Conservation (phyloP, 306 rosid species). For the Astragalus glycyphyllos region DNA sequence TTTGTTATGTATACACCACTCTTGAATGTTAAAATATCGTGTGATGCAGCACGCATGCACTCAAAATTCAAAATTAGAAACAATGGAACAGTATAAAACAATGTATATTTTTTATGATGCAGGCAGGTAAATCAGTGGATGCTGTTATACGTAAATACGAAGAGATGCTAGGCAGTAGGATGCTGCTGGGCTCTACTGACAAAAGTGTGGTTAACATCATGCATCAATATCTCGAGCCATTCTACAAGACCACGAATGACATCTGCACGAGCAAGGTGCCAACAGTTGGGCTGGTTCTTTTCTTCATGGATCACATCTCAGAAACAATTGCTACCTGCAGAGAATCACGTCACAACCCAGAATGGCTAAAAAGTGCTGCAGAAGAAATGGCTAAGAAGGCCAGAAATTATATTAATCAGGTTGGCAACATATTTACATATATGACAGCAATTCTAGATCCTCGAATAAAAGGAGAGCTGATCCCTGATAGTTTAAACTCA, state of each 20-base stretch:
- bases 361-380: conserved; percentile 86
- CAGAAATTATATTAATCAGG: conserved; percentile 68
- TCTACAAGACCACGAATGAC: conserved; percentile 89
- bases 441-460: conserved; percentile 97
- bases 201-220: conserved; percentile 68
- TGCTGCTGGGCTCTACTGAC: conserved; percentile 71
- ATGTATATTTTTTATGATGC: conserved; percentile 39
- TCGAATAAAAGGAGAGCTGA: conserved; percentile 88
- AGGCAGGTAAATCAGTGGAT: conserved; percentile 91
- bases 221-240: conserved; percentile 91
- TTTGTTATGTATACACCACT: conserved; percentile 5
- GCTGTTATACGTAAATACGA: conserved; percentile 79
- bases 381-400: conserved; percentile 93
- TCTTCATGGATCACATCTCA: conserved; percentile 98
- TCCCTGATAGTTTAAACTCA: conserved; percentile 81
- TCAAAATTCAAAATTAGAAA: conserved; percentile 35
- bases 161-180: conserved; percentile 67
- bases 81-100: conserved; percentile 31
- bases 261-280: conserved; percentile 89
- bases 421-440: conserved; percentile 84
- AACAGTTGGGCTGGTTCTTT: conserved; percentile 86
- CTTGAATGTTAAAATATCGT: conserved; percentile 22
- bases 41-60: conserved; percentile 26
- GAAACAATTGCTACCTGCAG: conserved; percentile 79
- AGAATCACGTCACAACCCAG: conserved; percentile 81